Evolutionary conservation across 129 eudicot species (phyloP).

Genomic region (Calendula officinalis): DNA sequence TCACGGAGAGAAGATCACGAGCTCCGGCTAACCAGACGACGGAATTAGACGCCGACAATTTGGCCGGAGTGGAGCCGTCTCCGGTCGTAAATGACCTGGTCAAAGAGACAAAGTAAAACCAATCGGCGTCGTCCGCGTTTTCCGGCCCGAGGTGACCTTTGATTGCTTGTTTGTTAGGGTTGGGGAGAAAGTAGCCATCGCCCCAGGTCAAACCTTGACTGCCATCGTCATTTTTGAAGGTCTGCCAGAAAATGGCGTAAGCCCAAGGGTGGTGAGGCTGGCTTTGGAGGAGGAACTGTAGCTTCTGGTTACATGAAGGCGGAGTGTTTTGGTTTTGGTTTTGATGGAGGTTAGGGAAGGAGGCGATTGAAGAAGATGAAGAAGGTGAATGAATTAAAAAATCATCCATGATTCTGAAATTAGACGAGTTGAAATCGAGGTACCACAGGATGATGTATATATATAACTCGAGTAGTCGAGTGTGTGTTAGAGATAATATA

Average conservation of each 20-base stretch:
- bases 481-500: no score
- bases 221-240: constrained; percentile 19
- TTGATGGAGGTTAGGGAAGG: constrained; percentile 6
- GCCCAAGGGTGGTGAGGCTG: constrained; percentile 53
- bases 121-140: constrained; percentile 38
- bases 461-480: background rate
- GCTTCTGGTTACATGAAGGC: constrained; percentile 36
- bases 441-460: background rate
- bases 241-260: constrained; percentile 66
- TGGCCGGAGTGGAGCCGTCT: constrained; percentile 45
- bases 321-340: background rate
- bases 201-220: constrained; percentile 44
- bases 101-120: constrained; percentile 60
- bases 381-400: constrained; percentile 37
- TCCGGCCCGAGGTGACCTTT: constrained; percentile 29
- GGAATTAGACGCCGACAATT: constrained; percentile 37
- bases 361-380: constrained; percentile 24
- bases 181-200: constrained; percentile 50
- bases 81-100: constrained; percentile 40
- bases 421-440: background rate
- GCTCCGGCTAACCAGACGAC: constrained; percentile 52
- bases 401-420: constrained; percentile 36
- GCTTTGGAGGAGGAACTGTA: constrained; percentile 48
- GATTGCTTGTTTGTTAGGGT: constrained; percentile 23
- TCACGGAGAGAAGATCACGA: constrained; percentile 28